Conservation (phyloP, 495 filamentous ascomycete species). For the Penicillium goetzii region DNA sequence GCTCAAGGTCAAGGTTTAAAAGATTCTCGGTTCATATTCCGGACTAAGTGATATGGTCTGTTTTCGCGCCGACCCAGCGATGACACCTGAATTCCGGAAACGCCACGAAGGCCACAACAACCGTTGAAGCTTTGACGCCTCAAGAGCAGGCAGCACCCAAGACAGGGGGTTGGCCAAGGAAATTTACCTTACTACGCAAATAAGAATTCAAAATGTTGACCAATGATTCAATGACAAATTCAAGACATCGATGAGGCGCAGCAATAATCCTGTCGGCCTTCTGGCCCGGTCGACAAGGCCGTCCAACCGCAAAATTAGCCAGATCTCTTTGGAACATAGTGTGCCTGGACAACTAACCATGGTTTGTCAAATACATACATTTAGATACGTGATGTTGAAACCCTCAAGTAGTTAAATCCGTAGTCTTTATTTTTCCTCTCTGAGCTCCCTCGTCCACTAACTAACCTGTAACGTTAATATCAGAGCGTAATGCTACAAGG, state of each 20-base stretch:
- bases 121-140: slow-evolving; percentile 1
- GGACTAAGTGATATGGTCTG: not conserved
- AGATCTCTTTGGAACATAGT: too few relatives aligned
- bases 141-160: slow-evolving; percentile 1
- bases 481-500: not conserved
- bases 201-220: not conserved
- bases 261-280: not conserved
- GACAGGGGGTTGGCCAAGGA: not conserved
- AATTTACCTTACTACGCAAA: not conserved
- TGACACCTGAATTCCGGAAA: slow-evolving; percentile 1
- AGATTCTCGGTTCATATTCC: not conserved
- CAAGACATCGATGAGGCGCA: slow-evolving; percentile 2
- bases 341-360: too few relatives aligned
- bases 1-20: not conserved
- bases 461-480: not conserved
- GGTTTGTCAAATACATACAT: not conserved
- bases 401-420: not conserved
- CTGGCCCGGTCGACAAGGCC: not conserved
- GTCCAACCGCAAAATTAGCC: not conserved
- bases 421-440: not conserved
- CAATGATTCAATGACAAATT: not conserved
- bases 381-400: not conserved
- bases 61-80: not conserved
- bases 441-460: not conserved
- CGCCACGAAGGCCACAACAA: slow-evolving; percentile 9